Conservation (phyloP, 2,329 filamentous ascomycete genomes). For the Didymella sp. region DNA sequence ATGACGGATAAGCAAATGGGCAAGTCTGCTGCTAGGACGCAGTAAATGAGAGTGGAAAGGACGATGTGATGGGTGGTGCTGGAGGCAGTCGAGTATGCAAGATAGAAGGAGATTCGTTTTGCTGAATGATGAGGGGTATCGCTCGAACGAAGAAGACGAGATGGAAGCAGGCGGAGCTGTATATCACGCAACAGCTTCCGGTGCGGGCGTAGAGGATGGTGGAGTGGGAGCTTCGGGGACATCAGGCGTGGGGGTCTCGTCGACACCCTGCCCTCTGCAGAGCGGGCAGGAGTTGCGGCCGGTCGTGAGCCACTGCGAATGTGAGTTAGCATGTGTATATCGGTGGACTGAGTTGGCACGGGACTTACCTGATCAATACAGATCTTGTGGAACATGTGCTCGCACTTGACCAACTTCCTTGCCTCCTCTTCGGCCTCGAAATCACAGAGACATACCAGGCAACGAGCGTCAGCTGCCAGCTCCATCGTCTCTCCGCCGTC, state of each 20-base stretch:
- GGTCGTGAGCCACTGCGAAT: slow-evolving; percentile 69
- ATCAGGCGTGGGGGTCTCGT: slow-evolving; percentile 51
- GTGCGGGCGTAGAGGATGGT: slow-evolving; percentile 22
- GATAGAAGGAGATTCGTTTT: neutral
- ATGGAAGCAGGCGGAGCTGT: slow-evolving; percentile 6
- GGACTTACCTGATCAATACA: slow-evolving; percentile 71
- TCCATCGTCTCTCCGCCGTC: slow-evolving; percentile 45
- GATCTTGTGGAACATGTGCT: slow-evolving; percentile 70
- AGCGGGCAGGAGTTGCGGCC: slow-evolving; percentile 70
- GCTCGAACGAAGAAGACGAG: slow-evolving; percentile 1
- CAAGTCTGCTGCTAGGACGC: neutral
- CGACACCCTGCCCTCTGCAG: slow-evolving; percentile 65
- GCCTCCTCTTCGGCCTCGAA: slow-evolving; percentile 69
- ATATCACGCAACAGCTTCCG: slow-evolving; percentile 20
- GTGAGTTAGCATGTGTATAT: neutral
- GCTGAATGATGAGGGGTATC: slow-evolving; percentile 8
- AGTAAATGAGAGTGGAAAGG: slow-evolving; percentile 1
- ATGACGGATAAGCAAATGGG: neutral
- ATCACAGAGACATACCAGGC: slow-evolving; percentile 71
- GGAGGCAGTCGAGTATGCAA: slow-evolving; percentile 12
- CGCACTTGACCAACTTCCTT: slow-evolving; percentile 67
- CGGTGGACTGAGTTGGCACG: no score
- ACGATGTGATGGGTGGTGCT: neutral
- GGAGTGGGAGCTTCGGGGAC: slow-evolving; percentile 11
- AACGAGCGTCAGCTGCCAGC: slow-evolving; percentile 59